Base-by-base conservation (phyloP, 2,329 filamentous ascomycete genomes). In the Pseudogymnoascus sp. region DNA sequence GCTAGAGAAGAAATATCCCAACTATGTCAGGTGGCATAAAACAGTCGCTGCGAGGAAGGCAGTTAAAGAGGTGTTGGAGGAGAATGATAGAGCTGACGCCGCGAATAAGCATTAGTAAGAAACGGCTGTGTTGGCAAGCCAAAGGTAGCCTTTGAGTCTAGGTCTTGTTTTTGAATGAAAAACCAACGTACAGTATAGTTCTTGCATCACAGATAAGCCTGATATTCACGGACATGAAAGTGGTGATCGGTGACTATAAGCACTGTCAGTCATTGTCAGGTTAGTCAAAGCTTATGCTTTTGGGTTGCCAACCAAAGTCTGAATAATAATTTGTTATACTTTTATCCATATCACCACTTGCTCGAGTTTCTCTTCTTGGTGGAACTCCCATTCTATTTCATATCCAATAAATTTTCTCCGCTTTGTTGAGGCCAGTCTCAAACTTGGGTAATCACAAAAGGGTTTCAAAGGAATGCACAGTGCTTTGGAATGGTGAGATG, bases 11-110 rank as follows among this genome's bases (percentile, higher is more conserved):
- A 61, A 61, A 12, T 62, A 55, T 15, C 61, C 61, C 13, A 39
- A 52, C 12, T 63, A 52, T 28, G 21, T 18, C 30, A 58, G 41
- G 5, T 63, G 61, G 61, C 48, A 57, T 34, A 63, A 26, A n/a
- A 58, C 18, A 15, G 13, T 67, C 37, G 58, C 57, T 5, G 62
- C 55, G n/a, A 45, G 34, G 13, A 59, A 61, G 28, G 55, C 60
- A 18, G 61, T 67, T 6, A 66, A 67, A 61, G 62, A 60, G 39
- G 59, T 63, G 10, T 45, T 59, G 26, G 61, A 45, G 21, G 34
- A 58, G 8, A 65, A 58, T 34, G 37, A 52, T 19, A 59, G 26
- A 28, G 57, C 23, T 18, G 59, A 21, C 23, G 60, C 59, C 23
- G 41, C 23, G 2, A 34, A 8, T 7, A 37, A 58, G 5, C 48